Evolutionary conservation across 2,329 filamentous ascomycete genomes (phyloP), one percentile per base, ranked within the genome.

Genomic region (Coleophoma crateriformis): DNA sequence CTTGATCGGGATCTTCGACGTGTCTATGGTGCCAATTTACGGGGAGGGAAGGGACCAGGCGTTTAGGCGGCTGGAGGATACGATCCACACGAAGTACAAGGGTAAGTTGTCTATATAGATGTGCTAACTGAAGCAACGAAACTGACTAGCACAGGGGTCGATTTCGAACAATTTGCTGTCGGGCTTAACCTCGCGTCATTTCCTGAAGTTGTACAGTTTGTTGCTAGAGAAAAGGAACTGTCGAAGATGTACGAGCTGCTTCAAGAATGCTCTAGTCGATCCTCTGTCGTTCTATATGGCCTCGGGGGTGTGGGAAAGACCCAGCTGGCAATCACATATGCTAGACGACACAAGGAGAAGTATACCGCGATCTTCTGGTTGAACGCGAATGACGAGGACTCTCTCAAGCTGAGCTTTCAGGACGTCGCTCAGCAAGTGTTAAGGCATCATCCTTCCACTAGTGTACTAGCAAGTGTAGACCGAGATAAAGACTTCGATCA

Each of bases 221-320:
- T 19, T 19, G 19, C 19, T 19, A 19, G 19, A 19, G 19, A 19
- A 3, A 3, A 19, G 19, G 19, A 19, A 19, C 19, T 19, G 19
- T 19, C 19, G 19, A 19, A 19, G 19, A 19, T 19, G 19, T 19
- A 19, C 19, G 19, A 19, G 19, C 19, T 19, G 19, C 19, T 19
- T 19, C 19, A 19, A 19, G 19, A 3, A 19, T 3, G 19, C 19
- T 19, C 19, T 19, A 19, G 19, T 19, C 19, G 19, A 19, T 19
- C 19, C 19, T 19, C 2, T 19, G 19, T 19, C 19, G 19, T 19
- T 3, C 3, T 19, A 19, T 3, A 19, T 42, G 70, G 71, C 14
- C 58, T 72, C 3, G 70, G 71, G 14, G 71, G 71, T 3, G 72
- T 74, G 32, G 71, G 69, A 22, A 75, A 75, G 61, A 74, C 71